phyloP scores from a whole-genome alignment of 2,329 filamentous ascomycete genomes.

The Curvularia lunata region DNA sequence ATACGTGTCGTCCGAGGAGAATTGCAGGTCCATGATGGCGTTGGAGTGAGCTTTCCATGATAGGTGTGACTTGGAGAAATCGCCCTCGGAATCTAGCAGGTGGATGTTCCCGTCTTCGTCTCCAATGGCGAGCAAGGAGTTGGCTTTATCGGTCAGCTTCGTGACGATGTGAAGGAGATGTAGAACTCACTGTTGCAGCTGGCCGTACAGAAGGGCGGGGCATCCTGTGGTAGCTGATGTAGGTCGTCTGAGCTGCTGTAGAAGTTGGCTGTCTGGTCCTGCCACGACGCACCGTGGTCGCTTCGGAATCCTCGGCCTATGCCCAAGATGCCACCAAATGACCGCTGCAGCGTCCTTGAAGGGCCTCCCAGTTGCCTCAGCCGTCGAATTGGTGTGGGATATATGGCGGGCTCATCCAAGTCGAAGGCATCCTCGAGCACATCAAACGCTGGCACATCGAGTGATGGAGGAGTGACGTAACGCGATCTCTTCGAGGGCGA shows the following conservation, averaged over 20 bases:
- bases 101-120: conserved; percentile 72
- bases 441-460: conserved; percentile 28
- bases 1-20: conserved; percentile 70
- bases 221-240: conserved; percentile 57
- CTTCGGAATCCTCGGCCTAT: conserved; percentile 48
- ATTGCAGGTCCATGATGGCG: conserved; percentile 74
- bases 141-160: conserved; percentile 54
- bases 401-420: conserved; percentile 32
- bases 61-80: conserved; percentile 64
- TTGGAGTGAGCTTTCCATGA: conserved; percentile 70
- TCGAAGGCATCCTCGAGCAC: conserved; percentile 42
- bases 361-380: conserved; percentile 44
- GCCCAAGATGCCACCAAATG: conserved; percentile 53
- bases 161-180: background rate
- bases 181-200: conserved; percentile 67
- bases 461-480: conserved; percentile 36
- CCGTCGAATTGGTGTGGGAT: conserved; percentile 47
- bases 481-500: conserved; percentile 51
- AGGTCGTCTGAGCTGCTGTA: conserved; percentile 63
- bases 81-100: conserved; percentile 63
- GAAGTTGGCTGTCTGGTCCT: conserved; percentile 65
- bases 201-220: conserved; percentile 70
- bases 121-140: conserved; percentile 71
- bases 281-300: conserved; percentile 60
- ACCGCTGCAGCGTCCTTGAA: conserved; percentile 53